Evolutionary conservation across 768 basidiomycete species (phyloP), one percentile per base, ranked within the genome.

Genomic region (Grammothele lineata): DNA sequence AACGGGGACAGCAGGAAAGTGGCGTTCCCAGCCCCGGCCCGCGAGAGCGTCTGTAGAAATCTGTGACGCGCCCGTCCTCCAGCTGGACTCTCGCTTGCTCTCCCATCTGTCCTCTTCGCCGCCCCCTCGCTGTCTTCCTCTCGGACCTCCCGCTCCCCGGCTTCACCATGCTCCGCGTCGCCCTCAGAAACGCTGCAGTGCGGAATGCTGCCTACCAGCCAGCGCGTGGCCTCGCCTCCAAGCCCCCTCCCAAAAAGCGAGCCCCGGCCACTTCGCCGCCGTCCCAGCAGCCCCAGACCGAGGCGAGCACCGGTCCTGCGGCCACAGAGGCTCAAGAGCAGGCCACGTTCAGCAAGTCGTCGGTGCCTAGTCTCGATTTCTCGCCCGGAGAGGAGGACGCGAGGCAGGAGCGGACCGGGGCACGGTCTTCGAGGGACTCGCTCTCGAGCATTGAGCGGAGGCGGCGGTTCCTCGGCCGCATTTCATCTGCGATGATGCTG

Each of bases 381-480:
- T 44, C 50, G 25, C 56, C 56, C 2, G 26, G 18, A 15, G 75
- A 76, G 53, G 68, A 69, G 14, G 64, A 70, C 38, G 63, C 66
- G 36, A 63, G 66, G 45, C 61, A 63, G 26, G 72, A 77, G 49
- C 71, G 81, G 42, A 91, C 88, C 0, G 88, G 89, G 12, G 89
- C 89, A 41, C 74, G 70, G 62, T 90, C 87, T 3, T 84, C 87
- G 14, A 87, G 84, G 57, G 83, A 85, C 41, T 80, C 83, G 12
- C 74, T 92, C 43, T 87, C 87, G 15, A 82, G 83, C 41, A 85
- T 84, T 51, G 95, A 96, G 66, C 74, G 77, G 55, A 75, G 75
- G 58, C 74, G 90, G 50, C 69, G 77, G 52, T 66, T 74, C 50
- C 64, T 83, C 57, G 74, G 78, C 5, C 69, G 85, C 27, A 56